phyloP scores from a whole-genome alignment of 2,329 filamentous ascomycete genomes.

The Esteya vermicola region DNA sequence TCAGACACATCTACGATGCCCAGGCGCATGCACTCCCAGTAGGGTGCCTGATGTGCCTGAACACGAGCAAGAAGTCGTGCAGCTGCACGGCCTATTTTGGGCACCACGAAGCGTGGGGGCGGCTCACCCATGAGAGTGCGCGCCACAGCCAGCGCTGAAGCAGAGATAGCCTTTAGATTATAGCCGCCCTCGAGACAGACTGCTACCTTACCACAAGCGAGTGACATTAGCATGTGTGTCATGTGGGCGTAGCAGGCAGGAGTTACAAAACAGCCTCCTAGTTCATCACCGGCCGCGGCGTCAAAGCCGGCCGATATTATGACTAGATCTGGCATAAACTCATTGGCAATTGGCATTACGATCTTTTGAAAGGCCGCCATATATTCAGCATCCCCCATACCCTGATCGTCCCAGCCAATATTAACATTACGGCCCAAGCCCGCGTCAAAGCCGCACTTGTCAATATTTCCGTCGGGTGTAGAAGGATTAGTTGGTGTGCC shows the following conservation, averaged over 20 bases:
- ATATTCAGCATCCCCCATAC: conserved; percentile 95
- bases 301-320: conserved; percentile 95
- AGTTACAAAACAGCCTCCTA: conserved; percentile 85
- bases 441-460: conserved; percentile 39
- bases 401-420: conserved; percentile 52
- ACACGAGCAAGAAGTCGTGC: conserved; percentile 42
- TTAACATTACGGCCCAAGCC: conserved; percentile 51
- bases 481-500: conserved; percentile 42
- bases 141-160: conserved; percentile 82
- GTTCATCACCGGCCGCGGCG: conserved; percentile 80
- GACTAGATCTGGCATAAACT: conserved; percentile 88
- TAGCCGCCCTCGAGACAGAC: conserved; percentile 95
- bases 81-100: conserved; percentile 43
- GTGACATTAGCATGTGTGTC: conserved; percentile 97
- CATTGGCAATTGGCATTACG: conserved; percentile 87
- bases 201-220: conserved; percentile 77
- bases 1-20: conserved; percentile 41
- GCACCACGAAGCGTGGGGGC: conserved; percentile 47
- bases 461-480: conserved; percentile 45
- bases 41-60: conserved; percentile 47
- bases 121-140: conserved; percentile 92
- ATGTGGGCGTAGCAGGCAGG: conserved; percentile 91
- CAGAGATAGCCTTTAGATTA: conserved; percentile 83
- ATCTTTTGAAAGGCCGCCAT: conserved; percentile 92
- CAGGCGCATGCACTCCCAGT: conserved; percentile 81